Evolutionary conservation across 2,329 filamentous ascomycete species (phyloP).

Genomic region (Nemania abortiva): DNA sequence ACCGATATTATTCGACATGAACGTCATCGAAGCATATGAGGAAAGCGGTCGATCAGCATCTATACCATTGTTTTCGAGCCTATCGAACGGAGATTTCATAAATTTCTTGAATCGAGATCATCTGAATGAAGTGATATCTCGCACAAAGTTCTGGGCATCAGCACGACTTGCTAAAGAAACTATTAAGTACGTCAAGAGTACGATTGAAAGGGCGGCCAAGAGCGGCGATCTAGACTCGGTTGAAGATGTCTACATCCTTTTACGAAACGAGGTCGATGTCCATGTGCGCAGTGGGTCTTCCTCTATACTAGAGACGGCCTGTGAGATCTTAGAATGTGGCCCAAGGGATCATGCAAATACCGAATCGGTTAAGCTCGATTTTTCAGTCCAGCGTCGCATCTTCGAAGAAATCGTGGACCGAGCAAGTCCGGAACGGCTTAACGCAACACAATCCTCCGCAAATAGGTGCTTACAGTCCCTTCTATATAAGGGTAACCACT

Average conservation of each 20-base stretch:
- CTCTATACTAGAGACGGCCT: constrained; percentile 19
- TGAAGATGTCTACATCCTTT: not conserved
- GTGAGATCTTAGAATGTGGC: constrained; percentile 2
- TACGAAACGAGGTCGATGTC: not conserved
- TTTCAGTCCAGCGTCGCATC: not conserved
- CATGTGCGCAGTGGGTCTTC: not conserved
- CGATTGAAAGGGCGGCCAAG: not conserved
- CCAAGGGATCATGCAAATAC: not conserved
- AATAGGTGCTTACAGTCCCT: not conserved
- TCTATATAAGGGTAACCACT: not conserved
- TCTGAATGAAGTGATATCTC: not conserved
- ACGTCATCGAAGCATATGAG: constrained; percentile 6
- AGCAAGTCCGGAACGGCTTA: constrained; percentile 4
- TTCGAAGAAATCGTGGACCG: constrained; percentile 7
- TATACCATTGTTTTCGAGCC: not conserved
- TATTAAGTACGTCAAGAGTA: constrained; percentile 2
- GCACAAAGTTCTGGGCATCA: not conserved
- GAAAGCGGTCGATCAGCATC: not conserved
- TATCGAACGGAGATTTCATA: not conserved
- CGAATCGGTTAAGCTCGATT: too few species aligned
- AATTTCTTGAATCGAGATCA: fast-evolving
- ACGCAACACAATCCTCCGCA: not conserved
- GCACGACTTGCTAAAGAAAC: not conserved
- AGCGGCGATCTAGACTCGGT: not conserved
- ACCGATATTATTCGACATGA: not conserved